These are phyloP conservation scores for Rhizoclosmatium globosum DNA, from an alignment of 192 early-diverging fungal genomes.

Conservation along the genomic window DNA sequence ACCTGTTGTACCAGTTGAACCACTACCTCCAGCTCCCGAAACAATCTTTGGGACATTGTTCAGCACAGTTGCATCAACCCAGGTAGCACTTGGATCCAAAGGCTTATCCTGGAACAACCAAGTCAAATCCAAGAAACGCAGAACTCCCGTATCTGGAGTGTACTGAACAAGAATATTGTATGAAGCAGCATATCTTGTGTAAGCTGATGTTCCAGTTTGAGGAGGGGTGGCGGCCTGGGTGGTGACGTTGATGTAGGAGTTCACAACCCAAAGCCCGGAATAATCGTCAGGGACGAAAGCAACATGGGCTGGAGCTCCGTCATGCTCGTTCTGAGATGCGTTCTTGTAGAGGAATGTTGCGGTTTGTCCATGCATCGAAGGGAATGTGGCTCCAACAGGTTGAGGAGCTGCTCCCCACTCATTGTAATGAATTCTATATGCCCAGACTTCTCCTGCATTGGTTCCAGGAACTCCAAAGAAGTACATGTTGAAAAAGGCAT, in stretches of 20 bases:
- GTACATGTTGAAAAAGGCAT: conserved; percentile 35
- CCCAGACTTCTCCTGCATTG: conserved; percentile 24
- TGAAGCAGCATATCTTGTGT: conserved; percentile 30
- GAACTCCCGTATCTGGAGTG: conserved; percentile 22
- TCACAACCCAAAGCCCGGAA: conserved; percentile 18
- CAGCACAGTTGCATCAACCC: conserved; percentile 18
- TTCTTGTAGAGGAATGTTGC: conserved; percentile 29
- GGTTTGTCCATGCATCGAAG: conserved; percentile 27
- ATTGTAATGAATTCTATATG: conserved; percentile 33
- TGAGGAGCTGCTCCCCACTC: conserved; percentile 31
- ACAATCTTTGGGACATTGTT: not conserved
- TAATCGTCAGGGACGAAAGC: conserved; percentile 34
- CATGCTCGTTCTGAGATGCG: conserved; percentile 17
- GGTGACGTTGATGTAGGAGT: conserved; percentile 35
- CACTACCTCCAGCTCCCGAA: not conserved
- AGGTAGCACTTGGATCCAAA: not conserved
- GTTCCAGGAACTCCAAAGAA: conserved; percentile 32
- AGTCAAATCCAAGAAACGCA: conserved; percentile 29
- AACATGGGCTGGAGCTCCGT: conserved; percentile 30
- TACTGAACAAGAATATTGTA: conserved; percentile 23
- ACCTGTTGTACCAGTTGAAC: not conserved
- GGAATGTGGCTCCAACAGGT: conserved; percentile 2
- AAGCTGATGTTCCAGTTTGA: not conserved
- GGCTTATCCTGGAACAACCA: conserved; percentile 35
- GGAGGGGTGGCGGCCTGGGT: conserved; percentile 11